Evolutionary conservation across 2,329 filamentous ascomycete genomes (phyloP).

Genomic region (Pezizomycotina sp.): DNA sequence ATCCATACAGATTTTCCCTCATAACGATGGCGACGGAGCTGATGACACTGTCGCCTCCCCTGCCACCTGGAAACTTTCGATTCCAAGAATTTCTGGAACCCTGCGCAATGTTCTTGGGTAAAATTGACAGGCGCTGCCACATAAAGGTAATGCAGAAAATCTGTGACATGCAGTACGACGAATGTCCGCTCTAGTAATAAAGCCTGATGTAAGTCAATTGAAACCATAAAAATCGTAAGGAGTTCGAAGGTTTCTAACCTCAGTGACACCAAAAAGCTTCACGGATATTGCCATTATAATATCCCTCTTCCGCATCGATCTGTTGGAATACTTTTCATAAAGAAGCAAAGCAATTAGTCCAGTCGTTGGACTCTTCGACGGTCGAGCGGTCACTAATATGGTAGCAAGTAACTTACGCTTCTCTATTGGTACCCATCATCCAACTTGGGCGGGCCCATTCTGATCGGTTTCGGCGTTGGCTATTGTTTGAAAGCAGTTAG

Average conservation of each 20-base stretch:
- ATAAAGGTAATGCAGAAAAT: conserved; percentile 93
- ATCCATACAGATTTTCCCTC: conserved; percentile 83
- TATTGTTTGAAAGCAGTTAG: no score
- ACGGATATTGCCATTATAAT: conserved; percentile 56
- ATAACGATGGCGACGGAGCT: conserved; percentile 66
- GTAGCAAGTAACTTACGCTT: conserved; percentile 47
- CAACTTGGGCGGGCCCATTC: conserved; percentile 59
- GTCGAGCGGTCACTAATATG: no score
- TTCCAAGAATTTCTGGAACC: conserved; percentile 69
- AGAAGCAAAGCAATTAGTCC: conserved; percentile 7
- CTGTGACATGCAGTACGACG: conserved; percentile 82
- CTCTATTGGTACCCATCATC: conserved; percentile 41
- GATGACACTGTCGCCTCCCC: conserved; percentile 51
- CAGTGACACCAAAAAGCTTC: conserved; percentile 86
- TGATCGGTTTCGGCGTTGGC: conserved; percentile 80
- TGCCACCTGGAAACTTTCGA: conserved; percentile 56
- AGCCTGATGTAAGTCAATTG: conserved; percentile 15
- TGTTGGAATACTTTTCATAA: conserved; percentile 56
- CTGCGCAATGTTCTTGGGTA: conserved; percentile 55
- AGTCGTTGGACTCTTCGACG: neutral
- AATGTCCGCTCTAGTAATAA: conserved; percentile 54
- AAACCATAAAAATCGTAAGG: neutral
- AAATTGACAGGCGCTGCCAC: conserved; percentile 76
- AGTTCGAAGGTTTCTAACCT: conserved; percentile 34
- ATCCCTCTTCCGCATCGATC: conserved; percentile 87